Base-by-base conservation (phyloP, 139 green algal species). In the Microglena sp. region DNA sequence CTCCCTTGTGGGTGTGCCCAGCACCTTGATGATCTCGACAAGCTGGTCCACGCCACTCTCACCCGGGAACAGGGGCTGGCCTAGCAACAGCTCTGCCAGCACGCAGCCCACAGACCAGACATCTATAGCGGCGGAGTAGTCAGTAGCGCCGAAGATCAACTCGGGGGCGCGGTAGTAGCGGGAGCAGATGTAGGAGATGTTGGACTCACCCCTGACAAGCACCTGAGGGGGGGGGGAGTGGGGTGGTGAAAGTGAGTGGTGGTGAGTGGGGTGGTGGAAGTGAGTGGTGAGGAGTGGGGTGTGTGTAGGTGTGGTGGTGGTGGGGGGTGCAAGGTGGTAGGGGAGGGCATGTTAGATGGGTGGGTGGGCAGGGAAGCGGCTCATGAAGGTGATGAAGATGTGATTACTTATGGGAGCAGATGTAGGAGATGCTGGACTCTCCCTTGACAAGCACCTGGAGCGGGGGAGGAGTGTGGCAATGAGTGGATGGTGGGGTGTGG, bases 181-280 rank as follows among this genome's bases (percentile, higher is more conserved):
- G 15, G 84, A 95, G 82, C 94, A 99, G 77, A 99, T 99, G 82
- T 99, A 99, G 24, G 86, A 90, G 71, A 99, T 99, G 84, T 99
- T 99, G 67, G 94, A 88, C 82, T 99, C 94, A 33, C 90, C 92
- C 28, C 74, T 82, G 30, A 92, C 71, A 31, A 96, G 80, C 63
- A 87, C n/a, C n/a, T n/a, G n/a, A n/a, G n/a, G n/a, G n/a, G 50
- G 70, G 77, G 66, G 26, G 32, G 8, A 6, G 54, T 33, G 40
- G 1, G 21, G 5, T 3, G 6, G 8, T 57, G 46, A 8, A 24
- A n/a, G 40, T 50, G 15, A 50, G 18, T 15, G 46, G 46, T 29
- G 11, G n/a, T n/a, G n/a, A n/a, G n/a, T n/a, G n/a, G n/a, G n/a
- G n/a, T n/a, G n/a, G n/a, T n/a, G n/a, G n/a, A n/a, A n/a, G n/a